phyloP scores from a whole-genome alignment of 352 stramenopile genomes.

The Globisporangium recalcitrans region DNA sequence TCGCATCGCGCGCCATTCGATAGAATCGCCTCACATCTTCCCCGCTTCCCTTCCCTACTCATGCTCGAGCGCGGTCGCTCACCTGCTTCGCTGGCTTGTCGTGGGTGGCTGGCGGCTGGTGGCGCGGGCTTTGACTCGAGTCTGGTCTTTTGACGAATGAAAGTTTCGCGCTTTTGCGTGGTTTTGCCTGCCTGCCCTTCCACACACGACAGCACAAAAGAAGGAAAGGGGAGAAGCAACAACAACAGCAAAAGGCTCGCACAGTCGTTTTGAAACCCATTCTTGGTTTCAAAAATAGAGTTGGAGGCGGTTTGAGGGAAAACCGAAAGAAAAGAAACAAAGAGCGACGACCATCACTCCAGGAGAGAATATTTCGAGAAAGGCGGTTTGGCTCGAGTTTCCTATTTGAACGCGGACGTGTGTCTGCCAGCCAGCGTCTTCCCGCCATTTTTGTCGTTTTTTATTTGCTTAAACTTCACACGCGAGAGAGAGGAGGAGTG shows the following conservation, averaged over 20 bases:
- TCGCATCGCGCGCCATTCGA: neutral
- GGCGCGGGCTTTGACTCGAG: conserved; percentile 67
- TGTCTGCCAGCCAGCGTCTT: conserved; percentile 6
- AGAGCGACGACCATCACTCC: conserved; percentile 3
- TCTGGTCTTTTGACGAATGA: conserved; percentile 87
- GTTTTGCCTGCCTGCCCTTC: neutral
- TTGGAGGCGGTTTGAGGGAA: conserved; percentile 7
- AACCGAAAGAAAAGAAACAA: conserved; percentile 5
- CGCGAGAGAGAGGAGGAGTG: neutral
- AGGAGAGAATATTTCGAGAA: neutral
- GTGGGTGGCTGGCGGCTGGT: conserved; percentile 41
- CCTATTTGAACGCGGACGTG: neutral
- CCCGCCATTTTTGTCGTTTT: conserved; percentile 10
- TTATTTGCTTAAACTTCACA: conserved; percentile 4
- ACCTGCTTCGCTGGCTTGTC: conserved; percentile 43
- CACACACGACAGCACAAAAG: neutral
- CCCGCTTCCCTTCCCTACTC: neutral
- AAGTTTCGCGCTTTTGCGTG: conserved; percentile 29
- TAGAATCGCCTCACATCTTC: neutral
- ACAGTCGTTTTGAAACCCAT: conserved; percentile 12
- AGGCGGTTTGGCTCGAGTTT: neutral
- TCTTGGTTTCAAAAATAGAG: conserved; percentile 18
- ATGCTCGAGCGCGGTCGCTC: conserved; percentile 4
- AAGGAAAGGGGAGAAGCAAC: neutral
- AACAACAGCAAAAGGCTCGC: neutral